These are phyloP conservation scores for Selaginella moellendorffii DNA, from an alignment of 75 land plant species.

Conservation along the genomic window DNA sequence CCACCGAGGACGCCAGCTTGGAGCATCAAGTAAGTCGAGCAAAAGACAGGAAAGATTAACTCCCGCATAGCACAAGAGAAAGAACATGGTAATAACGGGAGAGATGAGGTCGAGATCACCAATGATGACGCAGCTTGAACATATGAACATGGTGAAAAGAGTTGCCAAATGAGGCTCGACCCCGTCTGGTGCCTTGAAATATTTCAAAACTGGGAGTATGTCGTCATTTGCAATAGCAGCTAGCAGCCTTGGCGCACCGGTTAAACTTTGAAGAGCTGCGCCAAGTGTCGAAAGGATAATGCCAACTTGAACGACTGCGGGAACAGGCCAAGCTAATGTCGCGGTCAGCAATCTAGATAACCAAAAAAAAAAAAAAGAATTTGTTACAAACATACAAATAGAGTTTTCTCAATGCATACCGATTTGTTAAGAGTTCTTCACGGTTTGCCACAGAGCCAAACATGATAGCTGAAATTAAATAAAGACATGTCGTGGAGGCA, in stretches of 20 bases:
- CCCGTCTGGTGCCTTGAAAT: conserved; percentile 78
- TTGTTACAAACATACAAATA: background rate
- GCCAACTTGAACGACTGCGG: conserved; percentile 75
- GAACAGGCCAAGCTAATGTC: conserved; percentile 90
- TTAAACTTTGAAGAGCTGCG: conserved; percentile 88
- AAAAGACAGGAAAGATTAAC: conserved; percentile 94
- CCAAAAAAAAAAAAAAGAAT: background rate
- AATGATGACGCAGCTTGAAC: conserved; percentile 72
- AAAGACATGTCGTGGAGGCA: conserved; percentile 59
- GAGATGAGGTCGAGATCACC: conserved; percentile 97
- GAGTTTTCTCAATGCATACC: conserved; percentile 24
- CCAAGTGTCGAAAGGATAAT: conserved; percentile 92
- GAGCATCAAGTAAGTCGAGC: conserved; percentile 94
- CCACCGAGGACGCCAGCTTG: conserved; percentile 99
- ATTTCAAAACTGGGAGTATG: conserved; percentile 77
- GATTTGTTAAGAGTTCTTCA: conserved; percentile 74
- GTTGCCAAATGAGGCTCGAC: conserved; percentile 83
- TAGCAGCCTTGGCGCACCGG: conserved; percentile 92
- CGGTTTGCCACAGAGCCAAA: conserved; percentile 91
- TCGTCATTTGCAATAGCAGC: conserved; percentile 99
- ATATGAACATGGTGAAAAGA: conserved; percentile 80
- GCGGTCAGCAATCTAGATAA: conserved; percentile 80
- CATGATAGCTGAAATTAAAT: conserved; percentile 59
- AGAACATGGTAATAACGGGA: conserved; percentile 95
- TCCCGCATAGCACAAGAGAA: conserved; percentile 86